Evolutionary conservation across 805 yeast genomes (phyloP).

Genomic region (Spathaspora passalidarum): DNA sequence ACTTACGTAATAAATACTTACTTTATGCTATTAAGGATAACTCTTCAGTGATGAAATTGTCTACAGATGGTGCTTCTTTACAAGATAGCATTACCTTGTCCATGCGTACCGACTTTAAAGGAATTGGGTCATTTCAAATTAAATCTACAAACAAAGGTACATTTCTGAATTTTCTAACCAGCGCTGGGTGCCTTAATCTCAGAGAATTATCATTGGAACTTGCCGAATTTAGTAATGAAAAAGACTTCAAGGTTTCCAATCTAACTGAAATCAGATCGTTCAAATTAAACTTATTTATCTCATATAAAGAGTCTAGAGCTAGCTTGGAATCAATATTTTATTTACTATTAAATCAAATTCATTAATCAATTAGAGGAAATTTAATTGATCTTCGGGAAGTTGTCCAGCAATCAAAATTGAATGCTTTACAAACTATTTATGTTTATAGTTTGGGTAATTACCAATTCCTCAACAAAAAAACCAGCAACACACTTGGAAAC

Average conservation of each 20-base stretch:
- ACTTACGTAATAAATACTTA: too few species aligned
- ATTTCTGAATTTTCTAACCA: background rate
- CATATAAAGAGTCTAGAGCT: background rate
- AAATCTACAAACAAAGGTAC: too few species aligned
- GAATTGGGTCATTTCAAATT: too few species aligned
- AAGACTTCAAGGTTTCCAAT: background rate
- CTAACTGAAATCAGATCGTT: background rate
- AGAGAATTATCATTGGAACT: background rate
- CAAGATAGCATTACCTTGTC: too few species aligned
- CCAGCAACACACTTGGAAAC: background rate
- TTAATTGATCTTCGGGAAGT: background rate
- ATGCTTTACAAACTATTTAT: background rate
- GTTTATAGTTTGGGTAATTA: background rate
- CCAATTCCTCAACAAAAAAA: background rate
- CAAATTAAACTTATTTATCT: background rate
- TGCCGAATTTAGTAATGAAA: background rate
- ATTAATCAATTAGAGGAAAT: background rate
- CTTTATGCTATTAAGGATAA: too few species aligned
- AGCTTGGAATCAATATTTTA: background rate
- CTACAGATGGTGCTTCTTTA: too few species aligned
- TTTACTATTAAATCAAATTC: background rate
- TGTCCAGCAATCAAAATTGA: background rate
- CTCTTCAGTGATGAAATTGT: too few species aligned
- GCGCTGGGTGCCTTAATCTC: background rate
- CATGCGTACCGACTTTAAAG: too few species aligned